Conservation (phyloP, 2,329 filamentous ascomycete species). For the Phoma sp. region DNA sequence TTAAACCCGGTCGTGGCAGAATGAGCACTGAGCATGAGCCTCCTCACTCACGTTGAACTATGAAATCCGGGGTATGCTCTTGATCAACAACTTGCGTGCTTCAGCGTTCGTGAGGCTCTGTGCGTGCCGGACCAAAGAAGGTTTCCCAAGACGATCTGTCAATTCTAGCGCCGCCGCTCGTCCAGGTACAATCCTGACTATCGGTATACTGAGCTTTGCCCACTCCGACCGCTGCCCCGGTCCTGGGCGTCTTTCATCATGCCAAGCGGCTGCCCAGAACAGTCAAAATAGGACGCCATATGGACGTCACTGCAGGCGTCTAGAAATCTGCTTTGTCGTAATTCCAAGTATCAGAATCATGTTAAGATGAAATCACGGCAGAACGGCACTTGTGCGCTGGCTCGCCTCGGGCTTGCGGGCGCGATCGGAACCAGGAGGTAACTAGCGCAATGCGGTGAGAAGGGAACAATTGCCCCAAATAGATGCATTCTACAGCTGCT, state of each 20-base stretch:
- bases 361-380: conserved; percentile 1
- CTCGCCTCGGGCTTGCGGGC: conserved; percentile 14
- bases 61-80: conserved; percentile 18
- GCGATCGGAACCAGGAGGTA: conserved; percentile 4
- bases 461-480: conserved; percentile 8
- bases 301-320: too few relatives aligned
- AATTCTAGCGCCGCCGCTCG: conserved; percentile 26
- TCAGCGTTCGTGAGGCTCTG: conserved; percentile 27
- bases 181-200: conserved; percentile 12
- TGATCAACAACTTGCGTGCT: conserved; percentile 17
- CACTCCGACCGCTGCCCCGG: too few relatives aligned
- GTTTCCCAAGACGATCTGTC: conserved; percentile 17
- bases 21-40: conserved; percentile 17
- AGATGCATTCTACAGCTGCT: conserved; percentile 1
- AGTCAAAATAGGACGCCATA: too few relatives aligned
- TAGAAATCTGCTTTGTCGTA: too few relatives aligned
- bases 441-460: conserved; percentile 5
- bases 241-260: too few relatives aligned
- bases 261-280: too few relatives aligned
- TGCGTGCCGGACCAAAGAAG: conserved; percentile 23
- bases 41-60: conserved; percentile 2
- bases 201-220: too few relatives aligned
- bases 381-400: conserved; percentile 1
- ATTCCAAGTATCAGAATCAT: background rate
- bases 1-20: conserved; percentile 14